phyloP scores from a whole-genome alignment of 2,329 filamentous ascomycete species.

The Pseudogymnoascus sp. region DNA sequence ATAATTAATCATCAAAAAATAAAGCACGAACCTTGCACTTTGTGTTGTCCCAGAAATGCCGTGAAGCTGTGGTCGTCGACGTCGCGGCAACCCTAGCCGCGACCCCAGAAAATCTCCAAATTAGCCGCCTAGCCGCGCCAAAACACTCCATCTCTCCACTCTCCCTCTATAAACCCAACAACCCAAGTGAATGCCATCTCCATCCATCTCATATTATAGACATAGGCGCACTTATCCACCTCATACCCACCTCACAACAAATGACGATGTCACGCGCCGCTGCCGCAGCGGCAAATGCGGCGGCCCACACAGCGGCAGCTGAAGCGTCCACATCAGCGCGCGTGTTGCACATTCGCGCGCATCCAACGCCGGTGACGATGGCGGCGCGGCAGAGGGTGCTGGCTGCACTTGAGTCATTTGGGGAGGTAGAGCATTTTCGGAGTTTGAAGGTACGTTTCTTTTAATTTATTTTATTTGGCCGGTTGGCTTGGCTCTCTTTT shows the following conservation, averaged over 20 bases:
- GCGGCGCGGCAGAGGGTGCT: slow-evolving; percentile 27
- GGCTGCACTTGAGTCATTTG: slow-evolving; percentile 25
- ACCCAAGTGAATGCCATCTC: not conserved
- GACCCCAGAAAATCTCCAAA: not conserved
- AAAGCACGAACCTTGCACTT: not conserved
- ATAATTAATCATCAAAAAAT: not conserved
- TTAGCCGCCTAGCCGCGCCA: not conserved
- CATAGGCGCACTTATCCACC: not conserved
- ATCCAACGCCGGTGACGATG: slow-evolving; percentile 23
- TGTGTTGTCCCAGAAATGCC: not conserved
- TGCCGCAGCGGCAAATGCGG: not conserved
- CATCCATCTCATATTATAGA: not conserved
- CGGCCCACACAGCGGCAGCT: not conserved
- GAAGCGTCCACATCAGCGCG: slow-evolving; percentile 8
- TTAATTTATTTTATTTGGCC: not conserved
- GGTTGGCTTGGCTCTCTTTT: not conserved
- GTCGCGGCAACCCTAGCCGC: not conserved
- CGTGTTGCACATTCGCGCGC: slow-evolving; percentile 26
- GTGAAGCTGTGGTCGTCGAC: not conserved
- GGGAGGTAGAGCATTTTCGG: slow-evolving; percentile 25
- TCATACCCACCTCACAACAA: not conserved
- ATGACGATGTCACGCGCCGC: not conserved
- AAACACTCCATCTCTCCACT: not conserved
- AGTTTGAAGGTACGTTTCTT: slow-evolving; percentile 22
- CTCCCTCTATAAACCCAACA: not conserved